Conservation (phyloP, 306 rosid genomes). For the Aeschynomene evenia region DNA sequence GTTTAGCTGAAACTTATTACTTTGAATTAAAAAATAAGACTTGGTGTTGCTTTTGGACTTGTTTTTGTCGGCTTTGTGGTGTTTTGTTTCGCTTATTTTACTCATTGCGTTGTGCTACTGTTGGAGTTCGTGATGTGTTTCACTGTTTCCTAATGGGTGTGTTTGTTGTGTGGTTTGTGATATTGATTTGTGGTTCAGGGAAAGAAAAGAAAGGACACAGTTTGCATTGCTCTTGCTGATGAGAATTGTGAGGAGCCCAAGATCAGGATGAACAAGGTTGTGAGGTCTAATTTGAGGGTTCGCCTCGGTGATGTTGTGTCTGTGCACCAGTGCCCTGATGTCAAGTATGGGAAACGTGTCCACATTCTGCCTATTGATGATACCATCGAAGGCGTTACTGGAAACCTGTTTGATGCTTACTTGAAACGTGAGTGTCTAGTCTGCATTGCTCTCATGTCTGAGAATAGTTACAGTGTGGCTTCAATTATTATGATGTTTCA, state of each 20-base stretch:
- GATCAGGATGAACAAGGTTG: slow-evolving; percentile 54
- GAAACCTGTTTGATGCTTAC: slow-evolving; percentile 51
- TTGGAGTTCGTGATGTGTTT: not conserved
- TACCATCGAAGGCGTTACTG: slow-evolving; percentile 54
- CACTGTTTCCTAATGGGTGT: not conserved
- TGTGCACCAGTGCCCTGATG: slow-evolving; percentile 51
- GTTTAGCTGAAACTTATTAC: not conserved
- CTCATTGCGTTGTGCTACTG: not conserved
- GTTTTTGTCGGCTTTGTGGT: too few relatives aligned
- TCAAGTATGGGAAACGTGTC: slow-evolving; percentile 47
- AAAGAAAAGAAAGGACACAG: slow-evolving; percentile 48
- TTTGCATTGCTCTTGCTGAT: slow-evolving; percentile 47
- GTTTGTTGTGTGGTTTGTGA: not conserved
- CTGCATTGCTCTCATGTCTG: not conserved
- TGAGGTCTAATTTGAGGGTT: slow-evolving; percentile 58
- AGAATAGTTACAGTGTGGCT: not conserved
- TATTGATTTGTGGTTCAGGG: slow-evolving; percentile 35
- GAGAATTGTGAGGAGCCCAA: slow-evolving; percentile 47
- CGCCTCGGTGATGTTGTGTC: slow-evolving; percentile 60
- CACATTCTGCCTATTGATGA: slow-evolving; percentile 54
- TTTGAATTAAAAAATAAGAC: not conserved
- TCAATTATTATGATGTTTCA: not conserved
- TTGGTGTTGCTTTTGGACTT: not conserved
- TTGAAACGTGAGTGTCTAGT: slow-evolving; percentile 49
- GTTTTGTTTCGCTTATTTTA: too few relatives aligned